phyloP scores from a whole-genome alignment of 805 yeast genomes.

The Grigorovia humatica region DNA sequence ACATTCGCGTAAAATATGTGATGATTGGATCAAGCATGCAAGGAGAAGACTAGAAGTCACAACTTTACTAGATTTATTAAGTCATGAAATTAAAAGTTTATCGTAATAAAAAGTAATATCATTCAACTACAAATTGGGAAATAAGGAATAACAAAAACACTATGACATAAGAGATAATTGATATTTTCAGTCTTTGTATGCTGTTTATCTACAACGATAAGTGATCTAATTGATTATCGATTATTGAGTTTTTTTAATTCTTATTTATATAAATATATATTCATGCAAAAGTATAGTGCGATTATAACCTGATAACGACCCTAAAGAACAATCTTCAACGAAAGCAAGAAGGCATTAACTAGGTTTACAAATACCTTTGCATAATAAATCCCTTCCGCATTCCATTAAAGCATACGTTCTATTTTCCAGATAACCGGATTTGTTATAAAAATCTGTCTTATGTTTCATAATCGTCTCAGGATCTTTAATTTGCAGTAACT shows the following conservation, averaged over 20 bases:
- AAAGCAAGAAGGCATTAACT: neutral
- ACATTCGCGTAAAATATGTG: constrained; percentile 82
- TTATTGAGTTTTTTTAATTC: neutral
- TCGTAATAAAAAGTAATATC: constrained; percentile 9
- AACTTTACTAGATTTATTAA: constrained; percentile 60
- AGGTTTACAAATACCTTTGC: constrained; percentile 26
- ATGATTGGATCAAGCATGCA: constrained; percentile 85
- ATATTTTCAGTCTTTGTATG: neutral
- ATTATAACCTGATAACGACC: neutral
- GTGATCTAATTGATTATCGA: too few relatives aligned
- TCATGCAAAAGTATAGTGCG: neutral
- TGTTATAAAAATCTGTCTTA: constrained; percentile 31
- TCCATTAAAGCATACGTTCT: constrained; percentile 31
- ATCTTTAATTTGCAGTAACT: constrained; percentile 39
- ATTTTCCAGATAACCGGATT: constrained; percentile 27
- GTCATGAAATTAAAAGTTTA: constrained; percentile 48
- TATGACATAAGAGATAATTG: too few relatives aligned
- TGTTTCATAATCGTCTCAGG: constrained; percentile 28
- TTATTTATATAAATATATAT: neutral
- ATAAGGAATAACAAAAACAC: too few relatives aligned
- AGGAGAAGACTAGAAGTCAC: constrained; percentile 85
- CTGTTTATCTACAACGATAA: neutral
- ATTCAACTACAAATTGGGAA: too few relatives aligned
- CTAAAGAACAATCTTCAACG: neutral
- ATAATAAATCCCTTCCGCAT: constrained; percentile 29